Base-by-base conservation (phyloP, 306 rosid species). In the Prunus mongolica region DNA sequence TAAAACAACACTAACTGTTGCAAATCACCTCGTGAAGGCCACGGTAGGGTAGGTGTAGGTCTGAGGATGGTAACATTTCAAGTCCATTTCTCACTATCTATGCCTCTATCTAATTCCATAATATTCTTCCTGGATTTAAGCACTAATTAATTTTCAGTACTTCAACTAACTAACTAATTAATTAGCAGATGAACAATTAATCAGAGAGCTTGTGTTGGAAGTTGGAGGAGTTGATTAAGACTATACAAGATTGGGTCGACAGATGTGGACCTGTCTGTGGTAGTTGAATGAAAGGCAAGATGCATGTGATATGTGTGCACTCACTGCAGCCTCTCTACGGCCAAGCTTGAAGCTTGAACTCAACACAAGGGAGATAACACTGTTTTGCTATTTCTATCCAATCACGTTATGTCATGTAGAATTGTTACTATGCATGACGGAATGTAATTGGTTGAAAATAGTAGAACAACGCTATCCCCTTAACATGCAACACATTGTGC, bases 251-350 rank as follows among this genome's bases (percentile, higher is more conserved):
- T 12, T 13, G 50, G 61, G 69, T n/a, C n/a, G n/a, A 64, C 52
- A 68, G 88, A 63, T n/a, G 27, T 8, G 1, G 5, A 12, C 19
- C 54, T 32, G 49, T n/a, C 24, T 58, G 67, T 47, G 57, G 50
- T 51, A 24, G 32, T 32, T 64, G 44, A 3, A 65, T 45, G 55
- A 52, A 18, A 52, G 81, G 77, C 67, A 80, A 79, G 86, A 83
- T 74, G 77, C 82, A 63, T 72, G 80, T 67, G 82, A 86, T 61
- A 65, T 73, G 46, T 51, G 19, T 61, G 19, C 44, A 24, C 41
- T 52, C 44, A n/a, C 41, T 70, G 46, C 28, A 71, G 75, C 50
- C 50, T 54, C 49, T 54, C 12, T 67, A 52, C 6, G 7, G 5
- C 12, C 3, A 64, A 32, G 69, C 19, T 34, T 64, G 32, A 60